These are phyloP conservation scores for Podila minutissima DNA, from an alignment of 192 early-diverging fungal species.

Conservation along the genomic window DNA sequence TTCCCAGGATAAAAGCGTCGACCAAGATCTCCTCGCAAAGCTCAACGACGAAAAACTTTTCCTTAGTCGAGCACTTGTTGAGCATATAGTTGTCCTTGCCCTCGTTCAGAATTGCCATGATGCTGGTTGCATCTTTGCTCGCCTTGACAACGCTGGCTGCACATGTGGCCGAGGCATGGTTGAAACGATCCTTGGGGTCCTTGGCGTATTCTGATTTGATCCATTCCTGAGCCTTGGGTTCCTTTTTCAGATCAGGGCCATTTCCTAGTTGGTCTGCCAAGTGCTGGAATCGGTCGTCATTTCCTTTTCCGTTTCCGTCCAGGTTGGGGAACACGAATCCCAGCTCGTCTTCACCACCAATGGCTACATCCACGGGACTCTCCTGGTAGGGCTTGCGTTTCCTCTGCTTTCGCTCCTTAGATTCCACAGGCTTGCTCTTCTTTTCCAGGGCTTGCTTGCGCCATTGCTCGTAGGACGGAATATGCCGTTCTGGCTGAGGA, in stretches of 20 bases:
- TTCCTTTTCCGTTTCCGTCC: conserved; percentile 24
- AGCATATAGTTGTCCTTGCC: conserved; percentile 98
- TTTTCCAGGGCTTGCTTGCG: conserved; percentile 44
- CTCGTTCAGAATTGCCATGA: conserved; percentile 84
- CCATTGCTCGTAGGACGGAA: conserved; percentile 48
- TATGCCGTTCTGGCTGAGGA: conserved; percentile 20
- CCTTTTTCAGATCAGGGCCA: conserved; percentile 26
- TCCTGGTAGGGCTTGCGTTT: conserved; percentile 49
- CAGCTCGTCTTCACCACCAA: conserved; percentile 43
- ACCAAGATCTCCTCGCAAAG: conserved; percentile 95
- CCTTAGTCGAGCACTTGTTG: conserved; percentile 81
- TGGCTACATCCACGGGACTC: conserved; percentile 34
- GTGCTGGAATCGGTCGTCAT: conserved; percentile 22
- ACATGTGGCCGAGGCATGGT: conserved; percentile 95
- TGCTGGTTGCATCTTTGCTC: conserved; percentile 86
- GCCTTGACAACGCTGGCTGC: conserved; percentile 87
- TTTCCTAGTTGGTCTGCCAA: conserved; percentile 19
- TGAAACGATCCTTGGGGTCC: conserved; percentile 87
- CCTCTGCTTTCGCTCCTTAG: conserved; percentile 32
- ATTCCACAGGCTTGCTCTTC: conserved; percentile 23
- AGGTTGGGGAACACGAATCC: conserved; percentile 39
- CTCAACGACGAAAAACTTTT: conserved; percentile 91
- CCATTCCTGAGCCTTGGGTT: conserved; percentile 1
- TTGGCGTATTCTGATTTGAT: conserved; percentile 57
- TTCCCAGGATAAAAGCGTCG: conserved; percentile 89